Evolutionary conservation across 306 rosid genomes (phyloP), one percentile per base, ranked within the genome.

Genomic region (Myrica gale): DNA sequence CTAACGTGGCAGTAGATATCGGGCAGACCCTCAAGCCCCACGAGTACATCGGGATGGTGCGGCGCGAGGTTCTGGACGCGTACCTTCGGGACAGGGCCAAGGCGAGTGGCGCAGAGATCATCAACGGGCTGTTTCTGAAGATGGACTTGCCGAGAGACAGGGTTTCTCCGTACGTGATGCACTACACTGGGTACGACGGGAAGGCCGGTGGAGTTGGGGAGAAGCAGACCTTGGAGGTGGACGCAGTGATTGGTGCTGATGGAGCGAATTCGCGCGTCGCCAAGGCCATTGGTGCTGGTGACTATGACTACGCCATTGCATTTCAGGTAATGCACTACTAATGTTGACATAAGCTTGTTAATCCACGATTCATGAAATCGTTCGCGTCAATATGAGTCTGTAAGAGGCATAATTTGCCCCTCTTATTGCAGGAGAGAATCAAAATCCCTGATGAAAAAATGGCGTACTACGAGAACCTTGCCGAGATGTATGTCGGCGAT

Each of bases 231-330:
- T 44, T 96, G 81, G 98, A 96, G 85, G 98, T 96, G 10, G 99
- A 96, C 23, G 99, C 97, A 13, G 99, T 96, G 19, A 88, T 96
- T 69, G 99, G 99, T 1, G 99, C 99, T 5, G 97, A 96, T 69
- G 99, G 99, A 32, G 98, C 99, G 32, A 95, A 95, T 85, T 95
- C 99, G 13, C 85, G 96, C 11, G 97, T 95, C 3, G 99, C 99
- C 7, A 95, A 95, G 86, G 83, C 90, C 26, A 95, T 95, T 75
- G 84, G 82, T 76, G 99, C 97, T 3, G 99, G 99, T 61, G 99
- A 95, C 5, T 95, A 95, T 69, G 99, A 92, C 37, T 92, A 92
- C 41, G 99, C 99, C 69, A 95, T 95, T 75, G 99, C 99, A 0
- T 95, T 95, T 86, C 99, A 95, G 97, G 98, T 89, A 77, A 56